Conservation (phyloP, 192 early-diverging fungal species). For the Diversispora epigaea region DNA sequence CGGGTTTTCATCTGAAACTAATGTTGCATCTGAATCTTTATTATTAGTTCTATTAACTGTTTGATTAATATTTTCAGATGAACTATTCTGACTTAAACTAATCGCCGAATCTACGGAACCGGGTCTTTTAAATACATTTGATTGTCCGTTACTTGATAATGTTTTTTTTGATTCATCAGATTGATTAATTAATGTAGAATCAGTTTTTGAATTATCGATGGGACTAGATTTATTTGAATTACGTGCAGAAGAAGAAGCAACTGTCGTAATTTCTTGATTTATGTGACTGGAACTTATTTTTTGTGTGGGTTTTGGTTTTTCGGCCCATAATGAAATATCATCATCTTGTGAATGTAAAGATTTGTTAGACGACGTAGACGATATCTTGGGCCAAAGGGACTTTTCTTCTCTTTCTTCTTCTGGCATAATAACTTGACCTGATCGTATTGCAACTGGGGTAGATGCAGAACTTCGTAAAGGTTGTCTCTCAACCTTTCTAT, state of each 20-base stretch:
- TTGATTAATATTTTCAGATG: neutral
- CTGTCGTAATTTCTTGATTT: neutral
- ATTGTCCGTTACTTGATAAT: neutral
- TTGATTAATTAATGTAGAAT: neutral
- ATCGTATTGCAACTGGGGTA: no score
- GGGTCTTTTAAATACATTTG: no score
- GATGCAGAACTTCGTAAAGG: no score
- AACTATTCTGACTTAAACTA: neutral
- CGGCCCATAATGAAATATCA: constrained; percentile 14
- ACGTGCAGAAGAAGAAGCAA: neutral
- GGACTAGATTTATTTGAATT: neutral
- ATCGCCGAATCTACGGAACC: neutral
- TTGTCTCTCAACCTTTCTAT: neutral
- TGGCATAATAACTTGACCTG: no score
- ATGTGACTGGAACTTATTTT: neutral
- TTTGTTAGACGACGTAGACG: neutral
- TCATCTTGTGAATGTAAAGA: neutral
- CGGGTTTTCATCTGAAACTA: no score
- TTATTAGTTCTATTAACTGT: neutral
- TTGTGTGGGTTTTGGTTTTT: constrained; percentile 15
- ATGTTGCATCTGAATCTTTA: neutral
- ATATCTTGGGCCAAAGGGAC: constrained; percentile 5
- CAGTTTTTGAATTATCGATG: neutral
- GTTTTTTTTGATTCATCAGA: neutral
- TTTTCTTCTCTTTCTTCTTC: neutral